Evolutionary conservation across 352 stramenopile species (phyloP).

Genomic region (Pythium oligandrum): DNA sequence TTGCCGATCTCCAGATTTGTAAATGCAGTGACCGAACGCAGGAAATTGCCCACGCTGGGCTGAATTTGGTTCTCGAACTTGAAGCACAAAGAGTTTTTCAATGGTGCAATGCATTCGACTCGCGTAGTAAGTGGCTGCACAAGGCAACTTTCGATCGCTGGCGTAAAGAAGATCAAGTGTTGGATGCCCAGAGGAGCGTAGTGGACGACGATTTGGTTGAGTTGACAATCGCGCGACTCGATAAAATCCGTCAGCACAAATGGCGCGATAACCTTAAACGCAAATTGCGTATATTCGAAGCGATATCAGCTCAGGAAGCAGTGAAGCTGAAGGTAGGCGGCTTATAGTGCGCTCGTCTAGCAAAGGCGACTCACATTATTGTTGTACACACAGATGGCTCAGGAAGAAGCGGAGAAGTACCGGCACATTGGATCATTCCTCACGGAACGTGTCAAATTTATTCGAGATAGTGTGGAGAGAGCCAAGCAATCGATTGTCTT

Average conservation of each 20-base stretch:
- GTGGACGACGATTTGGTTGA: no score
- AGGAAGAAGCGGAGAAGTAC: conserved; percentile 13
- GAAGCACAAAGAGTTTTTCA: conserved; percentile 25
- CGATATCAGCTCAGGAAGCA: conserved; percentile 21
- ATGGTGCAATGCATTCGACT: conserved; percentile 22
- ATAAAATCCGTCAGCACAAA: conserved; percentile 18
- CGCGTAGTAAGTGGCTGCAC: conserved; percentile 19
- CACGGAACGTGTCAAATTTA: conserved; percentile 7
- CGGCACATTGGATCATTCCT: conserved; percentile 8
- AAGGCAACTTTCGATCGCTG: conserved; percentile 28
- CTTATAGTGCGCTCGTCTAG: no score
- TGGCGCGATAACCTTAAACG: conserved; percentile 13
- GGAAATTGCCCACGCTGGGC: conserved; percentile 18
- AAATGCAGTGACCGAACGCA: conserved; percentile 16
- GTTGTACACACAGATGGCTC: conserved; percentile 9
- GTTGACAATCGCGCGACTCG: no score
- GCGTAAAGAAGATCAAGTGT: conserved; percentile 30
- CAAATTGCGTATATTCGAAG: conserved; percentile 24
- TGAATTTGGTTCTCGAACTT: conserved; percentile 16
- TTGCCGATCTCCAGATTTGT: conserved; percentile 22
- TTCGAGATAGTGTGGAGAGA: conserved; percentile 8
- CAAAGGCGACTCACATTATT: no score
- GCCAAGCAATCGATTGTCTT: conserved; percentile 1
- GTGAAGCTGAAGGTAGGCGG: conserved; percentile 21
- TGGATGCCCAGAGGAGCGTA: no score